Conservation (phyloP, 1,284 basidiomycete genomes). For the Pseudozyma tsukubaensis region DNA sequence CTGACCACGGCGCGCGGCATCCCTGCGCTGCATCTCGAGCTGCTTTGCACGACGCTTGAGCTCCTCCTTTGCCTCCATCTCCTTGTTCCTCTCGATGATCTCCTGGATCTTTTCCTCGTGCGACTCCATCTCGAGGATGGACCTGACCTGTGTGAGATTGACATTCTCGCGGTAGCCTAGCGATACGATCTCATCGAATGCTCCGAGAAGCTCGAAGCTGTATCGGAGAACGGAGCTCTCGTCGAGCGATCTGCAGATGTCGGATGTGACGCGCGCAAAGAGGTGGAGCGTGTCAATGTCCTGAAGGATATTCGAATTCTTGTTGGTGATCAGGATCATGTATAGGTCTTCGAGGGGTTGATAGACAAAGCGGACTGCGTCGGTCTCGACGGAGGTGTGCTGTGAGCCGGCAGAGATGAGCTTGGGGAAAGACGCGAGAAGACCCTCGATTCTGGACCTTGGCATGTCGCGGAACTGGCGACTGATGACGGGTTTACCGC, state of each 20-base stretch:
- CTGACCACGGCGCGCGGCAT: conserved; percentile 63
- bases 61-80: conserved; percentile 98
- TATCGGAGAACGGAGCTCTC: conserved; percentile 91
- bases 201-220: conserved; percentile 92
- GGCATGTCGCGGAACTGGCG: conserved; percentile 96
- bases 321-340: conserved; percentile 97
- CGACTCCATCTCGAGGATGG: conserved; percentile 95
- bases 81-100: conserved; percentile 98
- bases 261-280: conserved; percentile 91
- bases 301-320: conserved; percentile 96
- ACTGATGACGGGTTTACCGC: conserved; percentile 92
- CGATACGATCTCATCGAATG: conserved; percentile 96
- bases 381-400: conserved; percentile 81
- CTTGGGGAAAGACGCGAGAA: conserved; percentile 96
- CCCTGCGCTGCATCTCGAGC: conserved; percentile 93
- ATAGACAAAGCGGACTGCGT: conserved; percentile 85
- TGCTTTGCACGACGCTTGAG: conserved; percentile 97
- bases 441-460: conserved; percentile 89
- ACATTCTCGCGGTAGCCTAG: conserved; percentile 94
- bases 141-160: conserved; percentile 89
- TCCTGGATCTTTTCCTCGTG: conserved; percentile 99
- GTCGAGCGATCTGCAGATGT: conserved; percentile 79
- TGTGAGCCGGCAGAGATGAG: conserved; percentile 96
- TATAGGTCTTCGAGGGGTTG: conserved; percentile 98
- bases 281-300: conserved; percentile 97